phyloP scores from a whole-genome alignment of 2,329 filamentous ascomycete species.

The Fusarium sp. region DNA sequence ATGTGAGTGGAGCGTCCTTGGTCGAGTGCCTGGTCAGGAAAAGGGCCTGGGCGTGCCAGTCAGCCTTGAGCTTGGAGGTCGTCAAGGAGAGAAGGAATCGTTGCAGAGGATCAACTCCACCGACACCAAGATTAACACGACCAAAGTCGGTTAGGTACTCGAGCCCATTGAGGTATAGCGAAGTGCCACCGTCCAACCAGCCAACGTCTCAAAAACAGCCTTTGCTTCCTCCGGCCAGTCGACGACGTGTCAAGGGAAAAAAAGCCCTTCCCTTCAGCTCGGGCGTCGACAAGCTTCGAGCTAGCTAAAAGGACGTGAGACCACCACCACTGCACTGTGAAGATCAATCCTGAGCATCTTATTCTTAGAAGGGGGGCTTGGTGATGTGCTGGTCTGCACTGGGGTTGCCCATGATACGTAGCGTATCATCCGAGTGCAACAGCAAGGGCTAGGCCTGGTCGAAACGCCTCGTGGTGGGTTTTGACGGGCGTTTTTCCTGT shows the following conservation, averaged over 20 bases:
- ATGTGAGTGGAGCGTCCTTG: slow-evolving; percentile 3
- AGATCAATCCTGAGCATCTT: slow-evolving; percentile 12
- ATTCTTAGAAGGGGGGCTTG: slow-evolving; percentile 23
- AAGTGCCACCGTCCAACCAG: not conserved
- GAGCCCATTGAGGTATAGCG: not conserved
- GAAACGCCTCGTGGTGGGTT: not conserved
- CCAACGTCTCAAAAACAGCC: slow-evolving; percentile 19
- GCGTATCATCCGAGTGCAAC: not conserved
- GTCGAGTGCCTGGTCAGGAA: not conserved
- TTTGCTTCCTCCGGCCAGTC: slow-evolving; percentile 12
- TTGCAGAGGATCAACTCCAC: slow-evolving; percentile 18
- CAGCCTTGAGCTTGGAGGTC: slow-evolving; percentile 20
- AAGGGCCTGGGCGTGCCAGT: slow-evolving; percentile 21
- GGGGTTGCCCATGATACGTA: not conserved
- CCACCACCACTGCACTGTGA: slow-evolving; percentile 19
- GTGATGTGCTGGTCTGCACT: not conserved
- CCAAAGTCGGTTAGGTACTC: slow-evolving; percentile 24
- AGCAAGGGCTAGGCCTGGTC: not conserved
- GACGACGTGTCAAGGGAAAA: not conserved
- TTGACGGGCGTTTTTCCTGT: not conserved
- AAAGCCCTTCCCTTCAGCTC: slow-evolving; percentile 11
- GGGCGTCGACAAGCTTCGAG: slow-evolving; percentile 21
- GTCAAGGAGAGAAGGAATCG: slow-evolving; percentile 2
- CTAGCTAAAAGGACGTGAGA: slow-evolving; percentile 25
- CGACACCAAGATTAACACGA: slow-evolving; percentile 19